phyloP scores from a whole-genome alignment of 2,329 filamentous ascomycete genomes.

The Leptographium radiaticola region DNA sequence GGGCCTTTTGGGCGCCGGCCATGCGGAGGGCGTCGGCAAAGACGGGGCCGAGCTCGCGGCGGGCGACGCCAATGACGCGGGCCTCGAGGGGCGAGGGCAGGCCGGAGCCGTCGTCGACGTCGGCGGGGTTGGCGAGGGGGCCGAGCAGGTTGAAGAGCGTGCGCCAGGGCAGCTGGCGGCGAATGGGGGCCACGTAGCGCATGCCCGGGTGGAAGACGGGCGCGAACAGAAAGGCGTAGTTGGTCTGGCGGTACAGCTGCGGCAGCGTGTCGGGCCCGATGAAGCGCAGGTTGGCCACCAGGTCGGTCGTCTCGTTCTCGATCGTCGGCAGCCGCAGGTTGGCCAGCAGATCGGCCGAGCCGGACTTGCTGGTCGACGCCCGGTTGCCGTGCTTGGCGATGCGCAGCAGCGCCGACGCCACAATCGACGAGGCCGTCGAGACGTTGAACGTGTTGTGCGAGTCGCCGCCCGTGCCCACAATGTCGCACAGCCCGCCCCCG shows the following conservation, averaged over 20 bases:
- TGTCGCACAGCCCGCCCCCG: slow-evolving; percentile 77
- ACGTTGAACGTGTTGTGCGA: slow-evolving; percentile 98
- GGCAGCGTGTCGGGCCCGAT: slow-evolving; percentile 60
- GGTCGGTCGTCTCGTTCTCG: slow-evolving; percentile 17
- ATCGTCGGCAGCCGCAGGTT: slow-evolving; percentile 46
- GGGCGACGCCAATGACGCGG: slow-evolving; percentile 83
- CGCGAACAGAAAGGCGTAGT: slow-evolving; percentile 92
- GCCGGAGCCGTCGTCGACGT: slow-evolving; percentile 31
- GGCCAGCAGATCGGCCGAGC: slow-evolving; percentile 81
- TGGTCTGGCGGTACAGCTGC: slow-evolving; percentile 62
- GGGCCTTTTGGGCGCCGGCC: slow-evolving; percentile 64
- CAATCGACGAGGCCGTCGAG: slow-evolving; percentile 83
- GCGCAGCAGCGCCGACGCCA: slow-evolving; percentile 73
- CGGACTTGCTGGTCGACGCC: slow-evolving; percentile 88
- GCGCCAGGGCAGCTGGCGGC: slow-evolving; percentile 79
- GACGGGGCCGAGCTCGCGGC: slow-evolving; percentile 72
- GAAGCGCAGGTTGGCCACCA: slow-evolving; percentile 58
- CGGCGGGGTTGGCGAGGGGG: slow-evolving; percentile 80
- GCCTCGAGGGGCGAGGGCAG: slow-evolving; percentile 49
- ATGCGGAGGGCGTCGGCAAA: slow-evolving; percentile 77
- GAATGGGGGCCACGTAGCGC: slow-evolving; percentile 73
- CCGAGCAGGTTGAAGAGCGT: slow-evolving; percentile 97
- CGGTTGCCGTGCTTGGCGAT: slow-evolving; percentile 94
- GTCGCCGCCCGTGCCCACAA: slow-evolving; percentile 94
- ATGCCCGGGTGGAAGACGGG: slow-evolving; percentile 95